Conservation (phyloP, 2,329 filamentous ascomycete species). For the Monosporascus sp. region DNA sequence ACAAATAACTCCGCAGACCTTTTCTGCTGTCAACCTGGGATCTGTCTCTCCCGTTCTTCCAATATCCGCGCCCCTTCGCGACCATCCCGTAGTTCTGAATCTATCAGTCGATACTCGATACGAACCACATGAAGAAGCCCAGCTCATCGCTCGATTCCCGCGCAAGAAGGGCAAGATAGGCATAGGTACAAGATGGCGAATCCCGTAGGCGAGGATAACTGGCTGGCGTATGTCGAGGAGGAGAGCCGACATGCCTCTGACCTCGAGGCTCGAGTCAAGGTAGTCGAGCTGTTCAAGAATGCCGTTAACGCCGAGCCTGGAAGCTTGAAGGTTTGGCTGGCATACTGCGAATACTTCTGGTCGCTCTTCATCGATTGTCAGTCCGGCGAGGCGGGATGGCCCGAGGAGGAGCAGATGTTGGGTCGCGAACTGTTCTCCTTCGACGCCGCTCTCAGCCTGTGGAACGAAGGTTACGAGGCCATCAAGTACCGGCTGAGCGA, state of each 20-base stretch:
- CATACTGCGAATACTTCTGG: constrained; percentile 75
- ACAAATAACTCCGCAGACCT: neutral
- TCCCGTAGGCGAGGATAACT: constrained; percentile 70
- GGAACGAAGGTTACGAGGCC: constrained; percentile 65
- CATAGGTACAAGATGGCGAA: constrained; percentile 35
- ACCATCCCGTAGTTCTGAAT: neutral
- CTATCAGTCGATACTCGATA: neutral
- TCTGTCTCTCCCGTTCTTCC: neutral
- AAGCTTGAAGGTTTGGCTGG: constrained; percentile 68
- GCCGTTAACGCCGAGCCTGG: constrained; percentile 67
- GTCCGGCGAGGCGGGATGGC: constrained; percentile 48
- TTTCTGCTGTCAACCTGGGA: neutral
- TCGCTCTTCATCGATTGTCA: constrained; percentile 62
- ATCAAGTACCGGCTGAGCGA: constrained; percentile 71
- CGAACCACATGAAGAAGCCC: neutral
- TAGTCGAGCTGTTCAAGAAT: constrained; percentile 67
- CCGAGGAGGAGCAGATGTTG: constrained; percentile 62
- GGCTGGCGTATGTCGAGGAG: constrained; percentile 73
- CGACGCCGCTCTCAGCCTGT: constrained; percentile 60
- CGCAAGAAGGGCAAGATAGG: neutral
- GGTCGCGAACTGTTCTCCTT: constrained; percentile 68
- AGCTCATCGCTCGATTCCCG: neutral
- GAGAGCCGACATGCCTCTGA: constrained; percentile 54
- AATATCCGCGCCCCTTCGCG: neutral
- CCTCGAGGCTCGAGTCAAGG: constrained; percentile 61